Base-by-base conservation (phyloP, 208 protist species). In the Tetramitus jugosus region DNA sequence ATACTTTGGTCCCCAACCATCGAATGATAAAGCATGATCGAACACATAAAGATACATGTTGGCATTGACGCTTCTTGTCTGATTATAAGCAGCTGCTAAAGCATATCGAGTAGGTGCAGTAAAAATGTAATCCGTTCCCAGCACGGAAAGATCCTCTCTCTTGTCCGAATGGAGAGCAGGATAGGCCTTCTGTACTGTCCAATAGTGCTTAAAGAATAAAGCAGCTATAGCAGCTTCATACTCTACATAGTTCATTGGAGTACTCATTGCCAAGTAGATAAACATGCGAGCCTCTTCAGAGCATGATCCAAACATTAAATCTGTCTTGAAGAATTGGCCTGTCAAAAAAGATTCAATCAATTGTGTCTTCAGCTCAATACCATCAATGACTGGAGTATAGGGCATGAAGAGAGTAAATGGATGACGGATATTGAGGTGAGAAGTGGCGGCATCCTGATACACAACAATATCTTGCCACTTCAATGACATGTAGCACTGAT, bases 381-480 rank as follows among this genome's bases (percentile, higher is more conserved):
- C 78, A 68, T 82, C 81, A 69, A 84, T 52, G 8, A 60, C 31
- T 13, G 79, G 75, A 46, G 60, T 42, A 79, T 79, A 84, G 23
- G 69, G 42, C 37, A 74, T 40, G 17, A 74, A 53, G 7, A 42
- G 35, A 17, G 31, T 40, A 17, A 71, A 71, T 40, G 65, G 65
- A n/a, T 69, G 62, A 23, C 17, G 17, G 31, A 69, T 69, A 46
- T 43, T 39, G 26, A 69, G 17, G 26, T 39, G 33, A 69, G 39
- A 29, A 13, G 3, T 40, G 10, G 20, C n/a, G 10, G n/a, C 7
- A 39, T 65, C 31, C 29, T 8, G 8, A 65, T n/a, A 40, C 7
- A 1, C 23, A 8, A 40, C n/a, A 37, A 40, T 39, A 20, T 37
- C 20, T 40, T 65, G 4, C 37, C 14, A 14, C 17, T 71, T 52